These are phyloP conservation scores for Echeveria elegans DNA, from an alignment of 164 flowering plant species.

Conservation along the genomic window DNA sequence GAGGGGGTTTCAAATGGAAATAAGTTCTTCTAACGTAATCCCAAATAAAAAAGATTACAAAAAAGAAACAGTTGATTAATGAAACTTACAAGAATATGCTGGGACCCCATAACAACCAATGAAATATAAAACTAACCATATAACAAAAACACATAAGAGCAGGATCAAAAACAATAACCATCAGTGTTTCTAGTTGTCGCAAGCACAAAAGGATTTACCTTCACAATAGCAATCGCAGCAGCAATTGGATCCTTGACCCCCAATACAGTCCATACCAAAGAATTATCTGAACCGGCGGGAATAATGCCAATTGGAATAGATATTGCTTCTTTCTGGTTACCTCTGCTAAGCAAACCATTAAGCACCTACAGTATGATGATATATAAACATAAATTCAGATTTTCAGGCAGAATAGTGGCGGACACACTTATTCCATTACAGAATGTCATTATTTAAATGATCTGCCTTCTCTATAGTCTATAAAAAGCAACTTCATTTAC, in stretches of 20 bases:
- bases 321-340: slow-evolving; percentile 90
- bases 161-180: background rate
- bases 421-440: background rate
- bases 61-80: background rate
- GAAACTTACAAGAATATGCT: background rate
- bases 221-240: slow-evolving; percentile 94
- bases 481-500: background rate
- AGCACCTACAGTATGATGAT: slow-evolving; percentile 52
- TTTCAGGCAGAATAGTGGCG: background rate
- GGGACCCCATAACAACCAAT: background rate
- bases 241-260: slow-evolving; percentile 95
- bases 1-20: background rate
- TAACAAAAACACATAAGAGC: background rate
- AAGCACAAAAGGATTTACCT: slow-evolving; percentile 36
- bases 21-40: background rate
- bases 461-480: background rate
- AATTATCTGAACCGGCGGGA: slow-evolving; percentile 99
- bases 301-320: slow-evolving; percentile 97
- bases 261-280: slow-evolving; percentile 95
- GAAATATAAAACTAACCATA: background rate
- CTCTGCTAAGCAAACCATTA: slow-evolving; percentile 82
- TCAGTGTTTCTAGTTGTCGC: background rate
- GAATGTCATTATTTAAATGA: background rate
- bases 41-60: background rate
- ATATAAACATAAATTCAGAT: background rate